Conservation (phyloP, 352 stramenopile species). For the Globisporangium spinosum region DNA sequence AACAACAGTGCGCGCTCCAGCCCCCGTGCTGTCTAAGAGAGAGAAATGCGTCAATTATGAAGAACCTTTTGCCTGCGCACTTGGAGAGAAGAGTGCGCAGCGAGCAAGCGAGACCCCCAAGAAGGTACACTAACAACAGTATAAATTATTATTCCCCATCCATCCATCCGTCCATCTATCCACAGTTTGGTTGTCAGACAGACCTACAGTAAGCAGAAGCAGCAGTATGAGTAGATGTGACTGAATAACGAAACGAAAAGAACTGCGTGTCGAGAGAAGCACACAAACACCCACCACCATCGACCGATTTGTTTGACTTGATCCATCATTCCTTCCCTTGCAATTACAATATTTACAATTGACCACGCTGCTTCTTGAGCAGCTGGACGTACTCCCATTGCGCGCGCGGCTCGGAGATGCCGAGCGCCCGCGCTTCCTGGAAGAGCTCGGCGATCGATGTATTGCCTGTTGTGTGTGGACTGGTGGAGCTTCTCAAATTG, state of each 20-base stretch:
- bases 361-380: conserved; percentile 12
- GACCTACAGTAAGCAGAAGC: background rate
- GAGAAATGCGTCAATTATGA: background rate
- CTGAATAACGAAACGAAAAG: background rate
- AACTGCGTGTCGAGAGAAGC: background rate
- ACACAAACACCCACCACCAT: background rate
- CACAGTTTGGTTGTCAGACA: background rate
- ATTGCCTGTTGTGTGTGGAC: background rate
- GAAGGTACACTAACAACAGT: no score
- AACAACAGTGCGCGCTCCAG: conserved; percentile 17
- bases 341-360: no score
- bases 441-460: conserved; percentile 38
- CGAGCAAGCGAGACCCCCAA: no score
- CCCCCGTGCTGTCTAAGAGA: conserved; percentile 7
- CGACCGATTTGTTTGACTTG: no score
- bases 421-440: conserved; percentile 33
- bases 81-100: no score
- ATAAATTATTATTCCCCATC: no score
- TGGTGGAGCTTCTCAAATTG: background rate
- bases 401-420: conserved; percentile 27
- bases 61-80: no score
- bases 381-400: conserved; percentile 44
- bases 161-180: no score
- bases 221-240: background rate
- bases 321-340: no score